Percentiles rank a stretch among this genome's conserved stretches.
phyloP scores from a whole-genome alignment of 1,284 basidiomycete genomes.

The Malassezia japonica region DNA sequence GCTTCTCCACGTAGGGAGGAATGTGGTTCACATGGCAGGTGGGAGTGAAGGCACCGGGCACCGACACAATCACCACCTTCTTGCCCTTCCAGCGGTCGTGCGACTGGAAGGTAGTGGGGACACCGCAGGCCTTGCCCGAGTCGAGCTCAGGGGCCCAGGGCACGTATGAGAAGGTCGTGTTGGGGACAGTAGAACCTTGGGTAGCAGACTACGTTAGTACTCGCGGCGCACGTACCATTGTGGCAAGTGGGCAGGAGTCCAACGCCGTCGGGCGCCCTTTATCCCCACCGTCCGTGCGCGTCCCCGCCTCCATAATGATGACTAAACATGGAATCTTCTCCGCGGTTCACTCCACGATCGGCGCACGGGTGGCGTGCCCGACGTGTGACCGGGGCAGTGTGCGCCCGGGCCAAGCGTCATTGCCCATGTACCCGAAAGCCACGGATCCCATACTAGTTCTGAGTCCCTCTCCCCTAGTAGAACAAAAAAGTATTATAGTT shows the following conservation, averaged over 20 bases:
- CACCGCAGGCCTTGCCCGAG: conserved; percentile 49
- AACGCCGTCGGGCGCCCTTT: not conserved
- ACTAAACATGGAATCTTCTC: not conserved
- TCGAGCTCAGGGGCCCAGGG: conserved; percentile 62
- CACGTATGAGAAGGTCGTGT: conserved; percentile 58
- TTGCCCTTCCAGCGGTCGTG: conserved; percentile 65
- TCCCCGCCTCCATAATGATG: not conserved
- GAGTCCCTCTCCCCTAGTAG: too few relatives aligned
- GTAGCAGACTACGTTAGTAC: not conserved
- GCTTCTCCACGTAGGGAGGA: conserved; percentile 60
- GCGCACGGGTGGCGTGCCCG: too few relatives aligned
- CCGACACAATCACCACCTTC: conserved; percentile 68
- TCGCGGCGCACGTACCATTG: not conserved
- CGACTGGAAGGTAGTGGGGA: conserved; percentile 51
- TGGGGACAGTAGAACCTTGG: conserved; percentile 56
- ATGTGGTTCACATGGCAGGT: conserved; percentile 51
- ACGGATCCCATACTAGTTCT: too few relatives aligned
- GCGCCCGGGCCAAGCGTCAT: too few relatives aligned
- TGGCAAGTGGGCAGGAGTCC: not conserved
- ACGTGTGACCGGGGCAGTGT: too few relatives aligned
- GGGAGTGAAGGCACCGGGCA: conserved; percentile 59
- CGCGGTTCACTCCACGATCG: not conserved
- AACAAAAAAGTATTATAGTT: too few relatives aligned
- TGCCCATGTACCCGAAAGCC: too few relatives aligned
- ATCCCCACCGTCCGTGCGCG: not conserved